These are phyloP conservation scores for Thyridium curvatum DNA, from an alignment of 2,329 filamentous ascomycete genomes.

Conservation along the genomic window DNA sequence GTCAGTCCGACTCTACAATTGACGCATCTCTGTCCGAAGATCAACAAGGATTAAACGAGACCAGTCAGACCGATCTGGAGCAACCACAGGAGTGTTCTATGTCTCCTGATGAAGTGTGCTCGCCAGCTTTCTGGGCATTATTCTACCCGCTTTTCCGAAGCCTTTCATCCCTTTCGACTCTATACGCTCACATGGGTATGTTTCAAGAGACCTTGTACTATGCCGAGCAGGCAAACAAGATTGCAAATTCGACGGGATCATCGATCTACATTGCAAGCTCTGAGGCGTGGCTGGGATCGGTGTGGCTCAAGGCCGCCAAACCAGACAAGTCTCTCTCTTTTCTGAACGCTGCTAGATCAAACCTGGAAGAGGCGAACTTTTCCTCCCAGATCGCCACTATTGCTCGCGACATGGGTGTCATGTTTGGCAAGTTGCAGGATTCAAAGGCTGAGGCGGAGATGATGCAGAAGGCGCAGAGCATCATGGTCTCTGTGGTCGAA, in stretches of 20 bases:
- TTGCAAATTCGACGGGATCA: conserved; percentile 64
- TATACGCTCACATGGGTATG: conserved; percentile 80
- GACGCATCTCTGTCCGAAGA: too few species aligned
- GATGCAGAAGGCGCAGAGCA: conserved; percentile 32
- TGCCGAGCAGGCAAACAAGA: conserved; percentile 73
- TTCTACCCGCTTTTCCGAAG: conserved; percentile 67
- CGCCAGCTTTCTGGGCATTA: conserved; percentile 71
- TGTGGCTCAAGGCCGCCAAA: conserved; percentile 53
- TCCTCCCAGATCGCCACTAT: conserved; percentile 38
- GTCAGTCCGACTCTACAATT: too few species aligned
- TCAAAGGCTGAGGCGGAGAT: conserved; percentile 34
- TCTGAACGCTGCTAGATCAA: conserved; percentile 45
- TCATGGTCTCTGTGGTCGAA: too few species aligned
- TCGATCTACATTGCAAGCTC: conserved; percentile 50
- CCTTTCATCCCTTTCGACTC: conserved; percentile 65
- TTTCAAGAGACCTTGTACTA: conserved; percentile 87
- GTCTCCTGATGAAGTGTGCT: not conserved
- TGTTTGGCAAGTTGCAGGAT: conserved; percentile 45
- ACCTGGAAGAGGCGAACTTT: conserved; percentile 39
- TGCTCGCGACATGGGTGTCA: conserved; percentile 48
- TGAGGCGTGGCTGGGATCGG: conserved; percentile 46
- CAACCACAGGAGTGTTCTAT: not conserved
- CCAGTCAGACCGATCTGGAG: conserved; percentile 10
- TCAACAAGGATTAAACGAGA: too few species aligned
- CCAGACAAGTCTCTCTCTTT: conserved; percentile 50